These are phyloP conservation scores for Penicillium sp. DNA, from an alignment of 2,329 filamentous ascomycete genomes.

Conservation along the genomic window DNA sequence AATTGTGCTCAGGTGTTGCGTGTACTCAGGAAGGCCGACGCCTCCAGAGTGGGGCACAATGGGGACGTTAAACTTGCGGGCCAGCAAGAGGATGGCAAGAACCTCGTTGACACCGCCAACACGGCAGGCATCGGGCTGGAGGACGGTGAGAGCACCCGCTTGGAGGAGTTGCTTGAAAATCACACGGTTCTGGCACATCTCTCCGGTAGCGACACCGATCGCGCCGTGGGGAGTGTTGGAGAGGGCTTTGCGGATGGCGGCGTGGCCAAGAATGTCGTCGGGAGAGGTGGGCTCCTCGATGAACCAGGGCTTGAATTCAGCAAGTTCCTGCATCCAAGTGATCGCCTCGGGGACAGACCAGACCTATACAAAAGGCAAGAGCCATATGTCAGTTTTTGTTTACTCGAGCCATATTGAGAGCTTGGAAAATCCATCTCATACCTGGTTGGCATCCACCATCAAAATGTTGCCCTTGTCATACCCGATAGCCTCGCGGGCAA, in stretches of 20 bases:
- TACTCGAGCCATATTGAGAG: neutral
- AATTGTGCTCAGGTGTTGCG: constrained; percentile 84
- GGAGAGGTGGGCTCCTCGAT: constrained; percentile 91
- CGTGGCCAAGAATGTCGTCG: constrained; percentile 84
- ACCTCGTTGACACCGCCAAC: constrained; percentile 89
- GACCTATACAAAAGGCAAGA: constrained; percentile 39
- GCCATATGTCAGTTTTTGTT: neutral
- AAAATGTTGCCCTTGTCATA: constrained; percentile 77
- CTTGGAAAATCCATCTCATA: constrained; percentile 24
- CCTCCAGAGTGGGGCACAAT: constrained; percentile 86
- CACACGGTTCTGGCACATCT: constrained; percentile 94
- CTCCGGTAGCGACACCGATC: constrained; percentile 82
- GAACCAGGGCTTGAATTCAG: constrained; percentile 77
- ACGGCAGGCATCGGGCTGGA: constrained; percentile 85
- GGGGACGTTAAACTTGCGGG: constrained; percentile 61
- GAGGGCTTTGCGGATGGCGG: constrained; percentile 74
- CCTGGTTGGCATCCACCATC: constrained; percentile 91
- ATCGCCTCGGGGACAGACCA: constrained; percentile 90
- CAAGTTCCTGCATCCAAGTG: constrained; percentile 74
- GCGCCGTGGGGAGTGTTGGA: constrained; percentile 47
- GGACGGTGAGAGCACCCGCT: constrained; percentile 74
- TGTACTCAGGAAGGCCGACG: constrained; percentile 88
- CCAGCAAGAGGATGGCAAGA: constrained; percentile 80
- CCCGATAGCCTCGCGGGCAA: constrained; percentile 73
- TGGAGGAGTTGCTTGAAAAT: constrained; percentile 89